A percentile compares a stretch with the other conserved stretches of the same genome.
Evolutionary conservation across 148 eudicot species (phyloP).

Genomic region (Vaccinium myrtillus): DNA sequence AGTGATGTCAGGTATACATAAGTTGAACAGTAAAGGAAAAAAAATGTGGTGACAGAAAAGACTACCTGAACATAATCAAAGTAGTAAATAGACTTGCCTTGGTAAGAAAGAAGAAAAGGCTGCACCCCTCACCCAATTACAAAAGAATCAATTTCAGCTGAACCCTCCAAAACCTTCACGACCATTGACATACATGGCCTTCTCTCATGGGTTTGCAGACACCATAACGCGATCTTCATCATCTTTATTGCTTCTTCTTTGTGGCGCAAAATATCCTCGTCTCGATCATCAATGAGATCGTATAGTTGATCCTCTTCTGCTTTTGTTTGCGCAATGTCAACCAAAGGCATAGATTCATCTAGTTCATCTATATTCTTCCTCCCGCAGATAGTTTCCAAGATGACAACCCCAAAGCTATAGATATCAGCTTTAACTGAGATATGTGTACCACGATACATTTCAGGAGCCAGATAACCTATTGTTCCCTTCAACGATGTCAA

Average conservation of each 20-base stretch:
- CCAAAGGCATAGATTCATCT: neutral
- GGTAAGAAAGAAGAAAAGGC: neutral
- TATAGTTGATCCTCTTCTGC: constrained; percentile 11
- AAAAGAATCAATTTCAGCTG: neutral
- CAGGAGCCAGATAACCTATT: neutral
- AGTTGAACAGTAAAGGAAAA: constrained; percentile 17
- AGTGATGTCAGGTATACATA: constrained; percentile 16
- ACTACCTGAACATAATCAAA: neutral
- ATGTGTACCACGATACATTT: neutral
- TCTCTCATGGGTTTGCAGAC: constrained; percentile 20
- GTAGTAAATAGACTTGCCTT: neutral
- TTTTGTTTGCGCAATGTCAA: neutral
- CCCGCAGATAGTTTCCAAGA: constrained; percentile 4
- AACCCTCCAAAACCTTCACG: constrained; percentile 21
- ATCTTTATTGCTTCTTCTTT: constrained; percentile 25
- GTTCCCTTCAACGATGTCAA: neutral
- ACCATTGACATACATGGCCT: constrained; percentile 26
- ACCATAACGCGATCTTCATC: constrained; percentile 21
- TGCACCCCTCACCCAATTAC: neutral
- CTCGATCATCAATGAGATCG: constrained; percentile 5
- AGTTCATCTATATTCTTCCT: constrained; percentile 21
- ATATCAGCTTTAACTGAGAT: neutral
- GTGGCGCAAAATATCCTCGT: constrained; percentile 7
- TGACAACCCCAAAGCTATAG: constrained; percentile 4
- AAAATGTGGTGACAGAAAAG: neutral